Percentiles rank a stretch among this genome's conserved stretches.
Conservation (phyloP, 805 yeast genomes). For the Starmerella stellata region DNA sequence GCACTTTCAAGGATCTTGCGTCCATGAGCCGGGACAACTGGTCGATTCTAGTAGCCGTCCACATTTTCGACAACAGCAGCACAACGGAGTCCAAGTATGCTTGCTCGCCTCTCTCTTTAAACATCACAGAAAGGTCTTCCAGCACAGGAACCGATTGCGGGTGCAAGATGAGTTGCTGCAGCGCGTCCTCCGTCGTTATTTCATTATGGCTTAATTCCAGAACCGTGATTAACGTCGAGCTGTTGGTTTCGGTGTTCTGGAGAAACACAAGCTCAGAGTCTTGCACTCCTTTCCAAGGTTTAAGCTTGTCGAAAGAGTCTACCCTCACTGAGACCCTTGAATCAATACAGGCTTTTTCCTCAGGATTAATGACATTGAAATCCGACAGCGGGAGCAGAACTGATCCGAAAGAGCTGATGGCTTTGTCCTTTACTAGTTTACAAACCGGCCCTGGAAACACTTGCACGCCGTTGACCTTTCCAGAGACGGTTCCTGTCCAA, state of each 20-base stretch:
- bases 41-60: conserved; percentile 6
- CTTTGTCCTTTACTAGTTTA: background rate
- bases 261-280: background rate
- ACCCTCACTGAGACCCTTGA: conserved; percentile 1
- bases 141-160: background rate
- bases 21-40: conserved; percentile 4
- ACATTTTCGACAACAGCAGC: conserved; percentile 3
- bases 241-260: background rate
- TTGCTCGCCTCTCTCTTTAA: background rate
- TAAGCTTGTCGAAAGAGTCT: background rate
- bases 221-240: background rate
- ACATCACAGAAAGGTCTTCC: conserved; percentile 8
- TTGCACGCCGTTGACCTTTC: conserved; percentile 1
- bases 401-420: background rate
- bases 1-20: conserved; percentile 7
- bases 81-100: background rate
- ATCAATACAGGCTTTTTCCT: background rate
- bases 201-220: background rate
- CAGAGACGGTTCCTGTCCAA: background rate
- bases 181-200: background rate
- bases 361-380: conserved; percentile 1
- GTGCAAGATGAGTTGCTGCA: background rate
- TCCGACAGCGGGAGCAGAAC: conserved; percentile 3
- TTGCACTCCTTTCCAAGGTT: background rate
- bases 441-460: conserved; percentile 9